These are phyloP conservation scores for Cryomyces minteri DNA, from an alignment of 495 filamentous ascomycete genomes.

Conservation along the genomic window DNA sequence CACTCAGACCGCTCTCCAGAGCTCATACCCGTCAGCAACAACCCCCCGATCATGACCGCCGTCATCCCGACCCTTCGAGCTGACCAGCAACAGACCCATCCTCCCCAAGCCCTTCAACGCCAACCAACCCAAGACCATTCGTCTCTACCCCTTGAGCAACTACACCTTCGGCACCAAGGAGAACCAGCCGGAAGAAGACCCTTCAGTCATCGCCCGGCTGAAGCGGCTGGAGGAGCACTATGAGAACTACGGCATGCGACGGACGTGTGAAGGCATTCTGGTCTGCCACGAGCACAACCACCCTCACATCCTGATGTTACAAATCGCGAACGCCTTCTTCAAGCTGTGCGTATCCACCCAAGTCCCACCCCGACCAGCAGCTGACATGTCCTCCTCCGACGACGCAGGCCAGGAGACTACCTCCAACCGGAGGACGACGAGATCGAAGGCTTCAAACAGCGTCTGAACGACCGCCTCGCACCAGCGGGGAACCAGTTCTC, in stretches of 20 bases:
- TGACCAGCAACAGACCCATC: conserved; percentile 35
- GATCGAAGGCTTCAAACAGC: conserved; percentile 77
- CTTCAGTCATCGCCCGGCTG: conserved; percentile 78
- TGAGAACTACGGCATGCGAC: conserved; percentile 76
- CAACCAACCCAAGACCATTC: conserved; percentile 80
- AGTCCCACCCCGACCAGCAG: neutral
- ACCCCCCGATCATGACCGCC: neutral
- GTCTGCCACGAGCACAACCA: conserved; percentile 99
- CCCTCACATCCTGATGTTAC: conserved; percentile 93
- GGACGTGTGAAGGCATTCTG: conserved; percentile 88
- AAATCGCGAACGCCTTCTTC: conserved; percentile 98
- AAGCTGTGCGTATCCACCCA: conserved; percentile 45
- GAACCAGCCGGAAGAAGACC: conserved; percentile 93
- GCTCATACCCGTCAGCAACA: conserved; percentile 11
- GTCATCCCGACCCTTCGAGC: neutral
- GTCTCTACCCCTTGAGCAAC: conserved; percentile 88
- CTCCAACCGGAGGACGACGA: conserved; percentile 81
- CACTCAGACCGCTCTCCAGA: conserved; percentile 14
- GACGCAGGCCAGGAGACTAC: conserved; percentile 70
- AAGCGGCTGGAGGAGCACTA: conserved; percentile 93
- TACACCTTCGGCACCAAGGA: conserved; percentile 99
- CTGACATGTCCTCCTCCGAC: neutral
- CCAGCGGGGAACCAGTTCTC: conserved; percentile 77
- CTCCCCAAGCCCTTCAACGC: conserved; percentile 67
- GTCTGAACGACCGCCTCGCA: conserved; percentile 80